Base-by-base conservation (phyloP, 345 rosid species). In the Mallotus nudiflorus region DNA sequence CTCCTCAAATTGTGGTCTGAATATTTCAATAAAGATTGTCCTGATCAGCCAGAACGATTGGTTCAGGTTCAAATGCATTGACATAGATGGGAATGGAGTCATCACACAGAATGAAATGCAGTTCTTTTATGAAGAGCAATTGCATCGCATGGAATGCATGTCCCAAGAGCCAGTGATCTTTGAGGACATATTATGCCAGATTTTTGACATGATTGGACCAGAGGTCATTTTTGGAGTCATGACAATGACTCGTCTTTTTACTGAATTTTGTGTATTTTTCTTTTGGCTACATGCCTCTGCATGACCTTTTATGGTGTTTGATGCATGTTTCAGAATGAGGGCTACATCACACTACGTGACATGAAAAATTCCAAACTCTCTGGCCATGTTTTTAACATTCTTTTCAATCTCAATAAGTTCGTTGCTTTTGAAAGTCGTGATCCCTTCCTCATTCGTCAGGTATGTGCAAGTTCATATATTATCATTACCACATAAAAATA, bases 81-180 rank as follows among this genome's bases (percentile, higher is more conserved):
- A 93, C 85, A 83, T 93, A 86, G 98, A 93, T 82, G 94, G 90
- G 29, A 93, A 93, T 79, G 96, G 96, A 76, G 65, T 91, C 70
- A 62, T 93, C 70, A 91, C 97, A 5, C 81, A 87, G 66, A 91
- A 89, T 51, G 97, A 91, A 75, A 83, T 91, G 81, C 97, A 91
- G 70, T 91, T 88, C 87, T 91, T 89, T 80, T 93, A 93, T 63
- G 98, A 93, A 75, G 98, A 93, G 78, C 97, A 93, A 68, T 78
- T 93, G 75, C 98, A 93, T 83, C 89, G 98, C 68, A 93, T 93
- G 98, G 98, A 93, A 73, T 93, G 98, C 82, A 87, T 93, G 98
- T 96, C 97, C 3, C 98, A 93, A 77, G 98, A 93, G 74, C 96
- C 97, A 11, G 98, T 93, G 45, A 82, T 93, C 53, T 91, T 91